Evolutionary conservation across 805 yeast genomes (phyloP), one percentile per base, ranked within the genome.

Genomic region (Aciculoconidium aculeatum): DNA sequence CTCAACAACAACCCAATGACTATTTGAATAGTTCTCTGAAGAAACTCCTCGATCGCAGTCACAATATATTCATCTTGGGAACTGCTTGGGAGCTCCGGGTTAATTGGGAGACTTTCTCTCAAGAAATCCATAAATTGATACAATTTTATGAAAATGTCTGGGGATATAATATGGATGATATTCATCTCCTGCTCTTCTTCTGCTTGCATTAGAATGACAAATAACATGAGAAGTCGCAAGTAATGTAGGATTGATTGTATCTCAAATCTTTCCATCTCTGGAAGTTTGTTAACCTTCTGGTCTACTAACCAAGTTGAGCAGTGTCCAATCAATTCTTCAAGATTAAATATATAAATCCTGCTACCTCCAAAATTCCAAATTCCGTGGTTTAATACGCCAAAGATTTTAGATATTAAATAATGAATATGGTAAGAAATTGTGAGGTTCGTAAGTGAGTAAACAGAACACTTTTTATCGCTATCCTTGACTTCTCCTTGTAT

Each of bases 1-100:
- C 67, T 39, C 9, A 57, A 37, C 15, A 58, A 38, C 5, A 60
- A 41, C 4, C 61, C 65, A n/a, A 56, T 48, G 2, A 56, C 34
- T 25, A 55, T 37, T 21, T 59, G 65, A 5, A 58, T 45, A 11
- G 47, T 25, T n/a, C 61, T 36, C 6, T 54, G 47, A 31, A 59
- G 35, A 6, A 47, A 34, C 27, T 60, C 67, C 5, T 53, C 50
- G 3, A 55, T 36, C 0, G 52, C 42, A 31, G 45, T 45, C 14
- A 49, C 32, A 3, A 53, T 37, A 29, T 54, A 55, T n/a, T n/a
- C n/a, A n/a, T n/a, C n/a, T 11, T 41, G 50, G 2, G 47, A 28
- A n/a, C 24, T 17, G 11, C 15, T 11, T 5, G 8, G 4, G 9
- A 25, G 21, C 17, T 32, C 36, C n/a, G n/a, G n/a, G 13, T 21